Conservation (phyloP, 306 rosid species). For the Quercus gilva region DNA sequence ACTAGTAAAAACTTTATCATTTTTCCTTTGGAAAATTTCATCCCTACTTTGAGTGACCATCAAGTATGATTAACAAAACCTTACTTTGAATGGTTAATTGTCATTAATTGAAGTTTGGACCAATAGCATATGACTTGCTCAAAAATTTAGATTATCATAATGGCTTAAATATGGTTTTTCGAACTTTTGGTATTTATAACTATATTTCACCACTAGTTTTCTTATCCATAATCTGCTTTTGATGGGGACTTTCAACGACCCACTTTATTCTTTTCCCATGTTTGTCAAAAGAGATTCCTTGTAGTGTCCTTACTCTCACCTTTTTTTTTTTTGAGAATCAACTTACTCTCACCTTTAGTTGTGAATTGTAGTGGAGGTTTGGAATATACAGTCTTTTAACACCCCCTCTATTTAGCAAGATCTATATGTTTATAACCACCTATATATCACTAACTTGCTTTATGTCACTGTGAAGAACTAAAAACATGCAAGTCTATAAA, state of each 20-base stretch:
- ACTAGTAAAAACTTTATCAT: too few relatives aligned
- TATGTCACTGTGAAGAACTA: conserved; percentile 2
- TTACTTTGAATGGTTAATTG: conserved; percentile 8
- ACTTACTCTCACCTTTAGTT: neutral
- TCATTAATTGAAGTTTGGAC: conserved; percentile 17
- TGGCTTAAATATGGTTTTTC: conserved; percentile 1
- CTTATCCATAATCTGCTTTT: conserved; percentile 11
- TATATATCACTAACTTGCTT: neutral
- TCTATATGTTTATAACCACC: neutral
- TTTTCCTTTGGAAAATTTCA: neutral
- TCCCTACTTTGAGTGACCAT: neutral
- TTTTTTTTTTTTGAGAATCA: too few relatives aligned
- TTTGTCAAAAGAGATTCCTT: conserved; percentile 26
- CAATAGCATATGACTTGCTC: neutral
- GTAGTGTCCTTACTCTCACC: neutral
- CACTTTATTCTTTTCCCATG: conserved; percentile 35
- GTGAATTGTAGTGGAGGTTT: conserved; percentile 21
- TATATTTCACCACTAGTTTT: conserved; percentile 5
- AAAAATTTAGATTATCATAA: neutral
- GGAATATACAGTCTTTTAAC: conserved; percentile 19
- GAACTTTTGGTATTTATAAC: neutral
- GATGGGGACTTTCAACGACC: conserved; percentile 18
- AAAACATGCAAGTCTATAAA: conserved; percentile 15
- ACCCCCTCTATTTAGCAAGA: neutral
- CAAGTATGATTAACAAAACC: neutral